Percentiles rank a stretch among this genome's conserved stretches.
These are phyloP conservation scores for Magnolia officinalis DNA, from an alignment of 164 flowering plant species.

Conservation along the genomic window DNA sequence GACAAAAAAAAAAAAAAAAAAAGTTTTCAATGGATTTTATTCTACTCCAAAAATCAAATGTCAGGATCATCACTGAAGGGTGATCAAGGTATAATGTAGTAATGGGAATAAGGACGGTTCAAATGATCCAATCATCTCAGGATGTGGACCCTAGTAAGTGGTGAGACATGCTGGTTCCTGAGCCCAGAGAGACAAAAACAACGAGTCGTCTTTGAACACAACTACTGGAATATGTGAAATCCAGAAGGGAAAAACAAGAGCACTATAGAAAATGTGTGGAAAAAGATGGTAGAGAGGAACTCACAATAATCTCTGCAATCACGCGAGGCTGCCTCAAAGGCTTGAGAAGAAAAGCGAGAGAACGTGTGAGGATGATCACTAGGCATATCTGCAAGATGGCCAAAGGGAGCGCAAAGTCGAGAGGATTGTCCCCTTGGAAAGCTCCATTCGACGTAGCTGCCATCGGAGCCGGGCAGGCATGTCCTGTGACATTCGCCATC, in stretches of 20 bases:
- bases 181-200: neutral
- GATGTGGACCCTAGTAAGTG: too few species aligned
- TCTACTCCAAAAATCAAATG: too few species aligned
- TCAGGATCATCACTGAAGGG: neutral
- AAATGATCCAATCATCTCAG: too few species aligned
- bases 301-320: constrained; percentile 76
- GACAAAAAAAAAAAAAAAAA: too few species aligned
- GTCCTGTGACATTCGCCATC: too few species aligned
- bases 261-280: neutral
- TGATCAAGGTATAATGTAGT: neutral
- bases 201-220: neutral
- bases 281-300: constrained; percentile 18
- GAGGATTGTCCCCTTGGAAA: constrained; percentile 55
- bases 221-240: neutral
- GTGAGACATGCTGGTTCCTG: neutral
- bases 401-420: constrained; percentile 57
- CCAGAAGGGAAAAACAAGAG: neutral
- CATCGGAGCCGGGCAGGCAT: constrained; percentile 11
- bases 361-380: constrained; percentile 10
- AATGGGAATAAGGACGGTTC: neutral
- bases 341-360: constrained; percentile 64
- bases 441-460: constrained; percentile 75
- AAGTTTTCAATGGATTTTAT: too few species aligned
- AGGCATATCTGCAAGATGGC: constrained; percentile 64
- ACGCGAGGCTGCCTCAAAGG: constrained; percentile 90